Conservation (phyloP, 352 stramenopile genomes). For the Aphanomyces astaci region DNA sequence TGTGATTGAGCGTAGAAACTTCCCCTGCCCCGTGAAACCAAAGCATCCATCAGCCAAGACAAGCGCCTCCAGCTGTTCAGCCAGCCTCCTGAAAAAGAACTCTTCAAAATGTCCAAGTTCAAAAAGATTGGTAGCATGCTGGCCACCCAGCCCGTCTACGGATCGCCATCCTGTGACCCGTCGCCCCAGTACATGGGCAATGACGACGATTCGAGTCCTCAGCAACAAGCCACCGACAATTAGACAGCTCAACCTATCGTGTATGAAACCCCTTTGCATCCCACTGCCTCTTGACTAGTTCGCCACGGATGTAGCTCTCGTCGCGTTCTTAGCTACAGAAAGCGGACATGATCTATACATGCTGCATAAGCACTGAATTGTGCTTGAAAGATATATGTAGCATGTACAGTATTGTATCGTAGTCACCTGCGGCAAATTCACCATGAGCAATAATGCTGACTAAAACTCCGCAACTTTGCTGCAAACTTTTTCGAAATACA, state of each 20-base stretch:
- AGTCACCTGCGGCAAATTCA: too few relatives aligned
- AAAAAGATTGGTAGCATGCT: slow-evolving; percentile 61
- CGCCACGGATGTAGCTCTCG: too few relatives aligned
- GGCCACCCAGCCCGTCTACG: slow-evolving; percentile 46
- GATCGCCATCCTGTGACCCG: background rate
- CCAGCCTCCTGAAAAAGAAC: slow-evolving; percentile 32
- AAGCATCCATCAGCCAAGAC: slow-evolving; percentile 56
- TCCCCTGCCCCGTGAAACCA: slow-evolving; percentile 61
- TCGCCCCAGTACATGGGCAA: background rate
- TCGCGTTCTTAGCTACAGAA: too few relatives aligned
- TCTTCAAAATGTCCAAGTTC: slow-evolving; percentile 86
- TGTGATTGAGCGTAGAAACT: slow-evolving; percentile 41
- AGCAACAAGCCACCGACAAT: background rate
- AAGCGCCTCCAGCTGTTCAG: slow-evolving; percentile 38
- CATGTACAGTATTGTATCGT: too few relatives aligned
- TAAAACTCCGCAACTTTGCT: too few relatives aligned
- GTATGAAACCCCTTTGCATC: background rate
- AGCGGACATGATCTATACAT: too few relatives aligned
- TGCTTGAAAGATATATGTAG: too few relatives aligned
- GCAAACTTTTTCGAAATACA: too few relatives aligned
- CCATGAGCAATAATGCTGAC: too few relatives aligned
- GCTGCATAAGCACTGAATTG: too few relatives aligned
- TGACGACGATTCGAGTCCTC: background rate
- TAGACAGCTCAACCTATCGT: background rate
- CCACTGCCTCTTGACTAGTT: background rate